These are phyloP conservation scores for Scorias spongiosa DNA, from an alignment of 2,329 filamentous ascomycete genomes.

Conservation along the genomic window DNA sequence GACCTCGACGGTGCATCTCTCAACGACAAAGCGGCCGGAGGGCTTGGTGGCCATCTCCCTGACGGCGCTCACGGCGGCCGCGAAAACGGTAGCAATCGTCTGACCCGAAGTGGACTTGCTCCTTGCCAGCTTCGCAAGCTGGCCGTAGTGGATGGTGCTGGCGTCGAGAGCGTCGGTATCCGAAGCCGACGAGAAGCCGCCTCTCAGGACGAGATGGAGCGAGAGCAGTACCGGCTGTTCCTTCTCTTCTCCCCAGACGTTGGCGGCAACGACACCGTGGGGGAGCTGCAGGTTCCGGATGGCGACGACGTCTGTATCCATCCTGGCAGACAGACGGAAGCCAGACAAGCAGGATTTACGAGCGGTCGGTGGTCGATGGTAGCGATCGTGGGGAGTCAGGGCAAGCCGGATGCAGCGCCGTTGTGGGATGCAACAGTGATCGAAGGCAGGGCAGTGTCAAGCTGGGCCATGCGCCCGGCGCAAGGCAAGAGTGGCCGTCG, in stretches of 20 bases:
- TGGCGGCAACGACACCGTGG: constrained; percentile 39
- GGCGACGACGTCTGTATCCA: constrained; percentile 31
- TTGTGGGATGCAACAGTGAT: too few relatives aligned
- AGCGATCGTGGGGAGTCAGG: too few relatives aligned
- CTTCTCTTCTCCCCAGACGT: constrained; percentile 53
- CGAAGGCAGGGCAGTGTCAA: too few relatives aligned
- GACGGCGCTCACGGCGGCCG: constrained; percentile 7
- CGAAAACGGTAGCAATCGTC: constrained; percentile 11
- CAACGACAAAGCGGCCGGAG: constrained; percentile 9
- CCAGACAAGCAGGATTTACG: too few relatives aligned
- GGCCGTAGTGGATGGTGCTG: constrained; percentile 66
- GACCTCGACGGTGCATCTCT: constrained; percentile 20
- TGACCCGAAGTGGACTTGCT: constrained; percentile 3
- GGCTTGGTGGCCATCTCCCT: constrained; percentile 15
- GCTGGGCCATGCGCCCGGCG: too few relatives aligned
- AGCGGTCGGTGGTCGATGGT: too few relatives aligned
- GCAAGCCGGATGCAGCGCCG: too few relatives aligned
- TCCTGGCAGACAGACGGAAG: neutral
- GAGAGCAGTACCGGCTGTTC: constrained; percentile 49
- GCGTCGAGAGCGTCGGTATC: constrained; percentile 43
- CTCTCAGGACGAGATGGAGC: constrained; percentile 41
- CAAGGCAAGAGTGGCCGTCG: too few relatives aligned
- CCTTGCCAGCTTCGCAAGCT: constrained; percentile 48
- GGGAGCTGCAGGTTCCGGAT: constrained; percentile 46
- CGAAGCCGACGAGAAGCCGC: constrained; percentile 42